Evolutionary conservation across 2,329 filamentous ascomycete species (phyloP), one percentile per base, ranked within the genome.

Genomic region (Ascosphaera aggregata): DNA sequence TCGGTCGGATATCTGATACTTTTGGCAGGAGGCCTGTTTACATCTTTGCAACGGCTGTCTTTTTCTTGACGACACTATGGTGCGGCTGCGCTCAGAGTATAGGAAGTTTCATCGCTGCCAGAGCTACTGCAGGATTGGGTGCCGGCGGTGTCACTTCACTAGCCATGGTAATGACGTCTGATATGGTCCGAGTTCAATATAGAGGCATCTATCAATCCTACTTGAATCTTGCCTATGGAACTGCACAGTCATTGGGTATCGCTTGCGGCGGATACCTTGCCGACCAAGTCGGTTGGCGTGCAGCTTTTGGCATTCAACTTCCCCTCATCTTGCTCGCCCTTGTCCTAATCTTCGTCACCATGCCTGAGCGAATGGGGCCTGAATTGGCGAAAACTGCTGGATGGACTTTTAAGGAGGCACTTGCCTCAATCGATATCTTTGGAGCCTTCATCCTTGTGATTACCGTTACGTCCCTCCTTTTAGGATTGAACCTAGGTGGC

Each of bases 1-100:
- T 80, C 45, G 80, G 78, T 2, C 67, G 80, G 2, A 53, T 84
- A 1, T 82, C 77, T 1, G 80, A 86, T 54, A 73, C 75, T 0
- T 58, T 84, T 42, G 79, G 80, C 9, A 63, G 79, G 35, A 78
- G 74, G 46, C 64, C 66, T 16, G 64, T 78, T 0, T 82, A 80
- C 46, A 54, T 84, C 2, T 64, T 67, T 30, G 67, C 69, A 1
- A 63, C 78, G 39, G 48, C 57, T 3, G 56, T 80, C 32, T 80
- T 85, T 46, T 58, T 71, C 22, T 41, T 69, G 2, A 73, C 73
- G 0, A 84, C 76, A 0, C 54, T 66, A 13, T 80, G 76, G 71
- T 85, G 80, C 54, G 76, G 69, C 0, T 54, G 73, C 4, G 78
- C 79, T 0, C 64, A 65, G 43, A 76, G 65, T 46, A 81, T 85